Evolutionary conservation across 768 basidiomycete species (phyloP), one percentile per base, ranked within the genome.

Genomic region (Collybiopsis luxurians): DNA sequence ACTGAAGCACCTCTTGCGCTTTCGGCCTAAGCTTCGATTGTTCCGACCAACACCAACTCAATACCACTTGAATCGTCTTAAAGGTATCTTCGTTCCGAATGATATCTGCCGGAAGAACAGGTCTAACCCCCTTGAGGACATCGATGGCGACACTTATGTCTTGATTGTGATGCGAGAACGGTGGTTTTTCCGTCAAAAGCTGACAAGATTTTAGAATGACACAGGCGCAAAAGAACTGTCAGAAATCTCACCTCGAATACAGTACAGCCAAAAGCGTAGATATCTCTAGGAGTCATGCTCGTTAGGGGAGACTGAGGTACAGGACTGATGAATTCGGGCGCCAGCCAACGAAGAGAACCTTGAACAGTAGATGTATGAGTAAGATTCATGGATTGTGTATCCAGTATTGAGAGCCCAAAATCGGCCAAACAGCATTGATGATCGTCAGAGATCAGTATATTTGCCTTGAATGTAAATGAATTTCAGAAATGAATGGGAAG

Each of bases 341-440:
- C 61, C 10, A 57, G 31, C 61, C 61, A 62, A 2, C 55, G 49
- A 34, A 58, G 27, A 27, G 61, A 53, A 9, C 61, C 61, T 53
- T 50, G 51, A 17, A 45, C 27, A 23, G 36, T 56, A 23, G 39
- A 17, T 5, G 54, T 28, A 23, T 40, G 30, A 17, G 53, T 43
- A 15, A 21, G 30, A 38, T 55, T 42, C 15, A 28, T 43, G 5
- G 53, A 30, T 31, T 43, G 27, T 19, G 56, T 50, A 24, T 43
- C 46, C 19, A 58, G 10, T 7, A 47, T 13, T 9, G 59, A 42
- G 15, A 60, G 48, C 12, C 70, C 70, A 34, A 71, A 71, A 48
- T 71, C 70, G 2, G 70, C 70, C 46, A 71, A 61, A 56, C 71
- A 71, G 15, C 68, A 69, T 15, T 58, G 59, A 39, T 50, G 59